Base-by-base conservation (phyloP, 2,329 filamentous ascomycete genomes). In the Decorospora gaudefroyi region DNA sequence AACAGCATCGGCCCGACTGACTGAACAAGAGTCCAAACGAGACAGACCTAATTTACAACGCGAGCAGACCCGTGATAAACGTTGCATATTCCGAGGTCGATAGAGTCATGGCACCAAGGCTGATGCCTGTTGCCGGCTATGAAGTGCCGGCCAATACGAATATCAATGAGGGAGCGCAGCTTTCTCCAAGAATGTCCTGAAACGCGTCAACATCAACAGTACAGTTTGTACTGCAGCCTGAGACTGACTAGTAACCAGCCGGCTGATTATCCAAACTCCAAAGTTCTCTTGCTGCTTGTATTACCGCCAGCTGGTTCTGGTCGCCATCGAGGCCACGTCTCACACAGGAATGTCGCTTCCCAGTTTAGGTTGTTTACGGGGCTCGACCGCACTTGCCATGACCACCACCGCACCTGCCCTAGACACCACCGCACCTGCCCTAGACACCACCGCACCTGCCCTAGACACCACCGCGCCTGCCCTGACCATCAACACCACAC, bases 1-100 rank as follows among this genome's bases (percentile, higher is more conserved):
- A 31, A 31, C 2, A 13, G 18, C 12, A 11, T 49, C 56, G 54
- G 52, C 32, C 57, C 57, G 57, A 49, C 33, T 36, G 32, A 15
- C n/a, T n/a, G n/a, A n/a, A n/a, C n/a, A n/a, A n/a, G n/a, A n/a
- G n/a, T n/a, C n/a, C n/a, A n/a, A n/a, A n/a, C n/a, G n/a, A n/a
- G n/a, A n/a, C n/a, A n/a, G n/a, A n/a, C n/a, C n/a, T n/a, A 38
- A 32, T 26, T 42, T 18, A 13, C 34, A 45, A 43, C 46, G 41
- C 49, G 46, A 46, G n/a, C n/a, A 38, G 41, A 47, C 41, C 13
- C 40, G 48, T 23, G 33, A 27, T 49, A 43, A 27, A 46, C 29
- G 33, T 42, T 30, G 46, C 15, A 28, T 27, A 4, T 35, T 25
- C 19, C 38, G 35, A 22, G 16, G 9, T 19, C 22, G 8, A 12